Conservation (phyloP, 148 eudicot species). For the Rhododendron ferrugineum region DNA sequence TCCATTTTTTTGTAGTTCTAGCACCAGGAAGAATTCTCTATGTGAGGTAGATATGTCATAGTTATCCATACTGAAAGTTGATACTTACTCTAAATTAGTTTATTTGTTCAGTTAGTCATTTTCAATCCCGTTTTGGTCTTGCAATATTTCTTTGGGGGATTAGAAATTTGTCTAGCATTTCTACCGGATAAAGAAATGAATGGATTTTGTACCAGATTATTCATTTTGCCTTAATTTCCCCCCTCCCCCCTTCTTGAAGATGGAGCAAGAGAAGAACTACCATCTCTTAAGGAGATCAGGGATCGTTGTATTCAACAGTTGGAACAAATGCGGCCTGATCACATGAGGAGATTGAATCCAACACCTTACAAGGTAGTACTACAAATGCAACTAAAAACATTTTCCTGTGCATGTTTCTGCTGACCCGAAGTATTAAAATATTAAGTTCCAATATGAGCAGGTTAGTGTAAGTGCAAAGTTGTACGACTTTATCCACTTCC, state of each 20-base stretch:
- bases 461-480: conserved; percentile 70
- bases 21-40: neutral
- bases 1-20: neutral
- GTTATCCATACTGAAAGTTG: neutral
- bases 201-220: neutral
- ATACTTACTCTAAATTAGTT: neutral
- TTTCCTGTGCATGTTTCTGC: neutral
- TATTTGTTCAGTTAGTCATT: neutral
- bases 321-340: conserved; percentile 90
- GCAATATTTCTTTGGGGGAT: neutral
- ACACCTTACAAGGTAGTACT: conserved; percentile 84
- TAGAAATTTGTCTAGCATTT: neutral
- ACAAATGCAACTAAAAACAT: neutral
- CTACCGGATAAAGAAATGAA: neutral
- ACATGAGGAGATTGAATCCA: conserved; percentile 94
- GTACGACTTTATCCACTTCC: conserved; percentile 71
- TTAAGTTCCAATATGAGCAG: conserved; percentile 26
- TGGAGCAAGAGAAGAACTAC: conserved; percentile 60
- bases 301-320: conserved; percentile 67
- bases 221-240: neutral
- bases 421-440: neutral
- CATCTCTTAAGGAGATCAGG: conserved; percentile 57
- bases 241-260: conserved; percentile 26
- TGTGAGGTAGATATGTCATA: neutral
- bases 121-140: neutral